Percentiles rank a stretch among this genome's conserved stretches.
phyloP scores from a whole-genome alignment of 805 yeast genomes.

The Jamesozyma piceae region DNA sequence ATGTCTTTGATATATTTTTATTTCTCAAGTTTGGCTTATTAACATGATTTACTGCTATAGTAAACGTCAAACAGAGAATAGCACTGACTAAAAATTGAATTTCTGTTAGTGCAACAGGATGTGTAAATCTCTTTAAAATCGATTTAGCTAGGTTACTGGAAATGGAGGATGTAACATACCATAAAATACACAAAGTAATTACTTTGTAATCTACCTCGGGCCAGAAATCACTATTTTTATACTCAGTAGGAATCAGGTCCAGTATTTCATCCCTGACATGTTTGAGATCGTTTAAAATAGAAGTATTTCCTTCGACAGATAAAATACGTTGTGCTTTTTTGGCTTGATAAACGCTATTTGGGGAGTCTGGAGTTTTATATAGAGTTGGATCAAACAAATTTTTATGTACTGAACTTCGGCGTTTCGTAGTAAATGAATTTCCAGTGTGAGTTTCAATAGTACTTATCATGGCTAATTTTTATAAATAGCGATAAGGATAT shows the following conservation, averaged over 20 bases:
- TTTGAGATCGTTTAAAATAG: not conserved
- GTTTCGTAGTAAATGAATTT: slow-evolving; percentile 4
- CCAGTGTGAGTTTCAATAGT: not conserved
- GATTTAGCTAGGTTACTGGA: slow-evolving; percentile 76
- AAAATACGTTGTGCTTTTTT: slow-evolving; percentile 2
- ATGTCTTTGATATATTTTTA: slow-evolving; percentile 9
- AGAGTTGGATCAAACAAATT: slow-evolving; percentile 20
- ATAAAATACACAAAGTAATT: slow-evolving; percentile 50
- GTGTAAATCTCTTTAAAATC: slow-evolving; percentile 57
- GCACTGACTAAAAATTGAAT: slow-evolving; percentile 74
- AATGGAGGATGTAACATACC: slow-evolving; percentile 77
- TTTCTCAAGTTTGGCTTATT: slow-evolving; percentile 34
- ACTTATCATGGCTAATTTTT: not conserved
- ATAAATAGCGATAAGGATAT: not conserved
- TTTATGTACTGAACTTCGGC: slow-evolving; percentile 13
- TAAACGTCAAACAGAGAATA: slow-evolving; percentile 42
- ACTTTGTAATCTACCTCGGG: slow-evolving; percentile 36
- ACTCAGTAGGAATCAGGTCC: not conserved
- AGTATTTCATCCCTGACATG: not conserved
- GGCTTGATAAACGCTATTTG: slow-evolving; percentile 7
- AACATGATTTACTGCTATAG: slow-evolving; percentile 33
- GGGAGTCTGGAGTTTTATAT: slow-evolving; percentile 11
- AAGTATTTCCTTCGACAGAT: not conserved
- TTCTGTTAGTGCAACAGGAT: slow-evolving; percentile 86
- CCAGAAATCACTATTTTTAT: slow-evolving; percentile 5